Evolutionary conservation across 352 stramenopile species (phyloP).

Genomic region (Phytophthora macrochlamydospora): DNA sequence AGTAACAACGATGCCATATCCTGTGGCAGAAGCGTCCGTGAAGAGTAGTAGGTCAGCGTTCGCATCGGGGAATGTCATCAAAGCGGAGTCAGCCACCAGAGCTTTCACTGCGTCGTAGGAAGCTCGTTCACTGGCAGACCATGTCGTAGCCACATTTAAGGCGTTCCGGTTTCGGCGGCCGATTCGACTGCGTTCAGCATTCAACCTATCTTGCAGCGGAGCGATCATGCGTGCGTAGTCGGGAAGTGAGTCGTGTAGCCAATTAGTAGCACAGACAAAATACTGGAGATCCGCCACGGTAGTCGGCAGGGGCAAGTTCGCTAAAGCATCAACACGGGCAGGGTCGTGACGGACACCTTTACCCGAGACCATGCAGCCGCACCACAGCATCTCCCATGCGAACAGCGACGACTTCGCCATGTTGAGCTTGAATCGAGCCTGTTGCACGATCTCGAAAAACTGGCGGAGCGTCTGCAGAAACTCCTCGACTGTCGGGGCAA

Average conservation of each 20-base stretch:
- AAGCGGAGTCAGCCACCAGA: not conserved
- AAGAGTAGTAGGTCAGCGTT: not conserved
- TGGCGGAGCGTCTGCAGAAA: slow-evolving; percentile 9
- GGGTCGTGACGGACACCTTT: slow-evolving; percentile 22
- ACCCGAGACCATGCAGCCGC: slow-evolving; percentile 19
- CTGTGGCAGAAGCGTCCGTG: not conserved
- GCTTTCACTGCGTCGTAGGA: not conserved
- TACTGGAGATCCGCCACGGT: slow-evolving; percentile 16
- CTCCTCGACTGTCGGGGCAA: slow-evolving; percentile 1
- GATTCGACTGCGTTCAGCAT: not conserved
- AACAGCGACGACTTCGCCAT: slow-evolving; percentile 22
- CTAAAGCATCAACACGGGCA: not conserved
- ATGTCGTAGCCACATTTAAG: not conserved
- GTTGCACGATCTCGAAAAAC: slow-evolving; percentile 23
- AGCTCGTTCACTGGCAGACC: not conserved
- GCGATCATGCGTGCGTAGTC: slow-evolving; percentile 13
- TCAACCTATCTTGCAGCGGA: slow-evolving; percentile 11
- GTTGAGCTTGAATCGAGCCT: slow-evolving; percentile 21
- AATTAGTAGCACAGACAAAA: slow-evolving; percentile 19
- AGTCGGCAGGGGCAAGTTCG: slow-evolving; percentile 1
- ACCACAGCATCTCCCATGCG: slow-evolving; percentile 22
- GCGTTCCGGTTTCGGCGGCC: slow-evolving; percentile 4
- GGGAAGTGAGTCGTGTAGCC: slow-evolving; percentile 14
- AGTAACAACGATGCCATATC: slow-evolving; percentile 7
- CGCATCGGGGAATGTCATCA: not conserved